Base-by-base conservation (phyloP, 306 rosid species). In the Comarum palustre region DNA sequence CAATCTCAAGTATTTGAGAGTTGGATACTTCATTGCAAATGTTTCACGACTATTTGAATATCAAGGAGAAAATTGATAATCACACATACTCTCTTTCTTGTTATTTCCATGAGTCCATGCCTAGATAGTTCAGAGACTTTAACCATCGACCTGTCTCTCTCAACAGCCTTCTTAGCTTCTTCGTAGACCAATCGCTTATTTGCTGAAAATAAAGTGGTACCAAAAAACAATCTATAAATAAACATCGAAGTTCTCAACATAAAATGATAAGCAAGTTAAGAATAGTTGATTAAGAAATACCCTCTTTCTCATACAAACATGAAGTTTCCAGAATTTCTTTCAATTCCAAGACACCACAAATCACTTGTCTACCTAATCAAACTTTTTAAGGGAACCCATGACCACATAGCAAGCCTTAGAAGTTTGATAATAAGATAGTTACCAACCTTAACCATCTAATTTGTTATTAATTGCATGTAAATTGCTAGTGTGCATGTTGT, bases 31-130 rank as follows among this genome's bases (percentile, higher is more conserved):
- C 48, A 72, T 31, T 75, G 74, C 71, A 64, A 25, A 32, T 74
- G 71, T 55, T 70, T 68, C 71, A 54, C 29, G 58, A 57, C 34
- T 48, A 65, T 66, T 41, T n/a, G 52, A 20, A 55, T 65, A 72
- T 72, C 41, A 50, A 69, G 17, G 19, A 79, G 73, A 50, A 76
- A 38, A 69, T 58, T 36, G 68, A 24, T 62, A 66, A 64, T 36
- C 47, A 69, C 64, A 68, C 83, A 24, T 91, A 94, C 99, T 92
- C 99, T 79, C 90, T 88, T 91, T 82, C 97, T 84, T 70, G 97
- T 94, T 80, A 94, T 94, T 89, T 91, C 99, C 97, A 88, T 94
- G 54, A 94, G 97, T 79, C 99, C 99, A 63, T 94, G 89, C 75
- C 88, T 87, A 54, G 99, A 94, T 82, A 94, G 78, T 79, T 94